phyloP scores from a whole-genome alignment of 352 stramenopile species.

The Elongisporangium anandrum region DNA sequence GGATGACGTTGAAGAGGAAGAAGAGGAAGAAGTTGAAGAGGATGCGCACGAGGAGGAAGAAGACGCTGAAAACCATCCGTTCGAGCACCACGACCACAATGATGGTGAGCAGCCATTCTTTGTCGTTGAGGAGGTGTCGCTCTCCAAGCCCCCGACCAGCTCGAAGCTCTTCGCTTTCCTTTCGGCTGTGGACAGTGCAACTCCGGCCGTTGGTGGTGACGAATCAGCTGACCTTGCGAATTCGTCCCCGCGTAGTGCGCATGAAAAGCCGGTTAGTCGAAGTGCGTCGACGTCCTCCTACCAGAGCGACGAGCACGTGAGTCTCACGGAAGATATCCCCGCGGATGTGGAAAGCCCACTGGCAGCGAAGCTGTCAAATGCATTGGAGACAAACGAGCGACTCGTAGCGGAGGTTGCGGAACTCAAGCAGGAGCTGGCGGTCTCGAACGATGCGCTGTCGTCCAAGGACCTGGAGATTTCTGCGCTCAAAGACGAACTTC shows the following conservation, averaged over 20 bases:
- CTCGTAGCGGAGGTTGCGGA: slow-evolving; percentile 32
- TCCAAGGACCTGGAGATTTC: slow-evolving; percentile 34
- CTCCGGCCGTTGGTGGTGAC: slow-evolving; percentile 9
- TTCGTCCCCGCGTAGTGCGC: neutral
- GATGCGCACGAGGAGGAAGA: slow-evolving; percentile 14
- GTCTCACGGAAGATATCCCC: slow-evolving; percentile 17
- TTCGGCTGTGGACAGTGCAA: slow-evolving; percentile 31
- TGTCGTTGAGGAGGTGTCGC: slow-evolving; percentile 25
- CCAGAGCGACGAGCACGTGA: slow-evolving; percentile 11
- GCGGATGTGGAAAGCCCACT: slow-evolving; percentile 10
- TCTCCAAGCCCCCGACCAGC: slow-evolving; percentile 20
- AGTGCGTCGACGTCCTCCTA: slow-evolving; percentile 8
- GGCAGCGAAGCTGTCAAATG: slow-evolving; percentile 14
- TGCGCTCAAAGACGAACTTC: slow-evolving; percentile 27
- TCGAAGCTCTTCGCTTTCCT: slow-evolving; percentile 56
- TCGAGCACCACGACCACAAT: slow-evolving; percentile 14
- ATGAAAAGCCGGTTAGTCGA: neutral
- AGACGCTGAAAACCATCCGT: slow-evolving; percentile 6
- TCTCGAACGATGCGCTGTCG: slow-evolving; percentile 12
- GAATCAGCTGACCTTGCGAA: slow-evolving; percentile 5
- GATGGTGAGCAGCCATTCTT: slow-evolving; percentile 32
- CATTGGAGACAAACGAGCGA: slow-evolving; percentile 39
- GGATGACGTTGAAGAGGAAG: slow-evolving; percentile 18
- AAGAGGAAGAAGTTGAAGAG: slow-evolving; percentile 21
- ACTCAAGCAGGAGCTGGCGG: slow-evolving; percentile 28